Conservation (phyloP, 2,329 filamentous ascomycete genomes). For the Pseudogymnoascus sp. region DNA sequence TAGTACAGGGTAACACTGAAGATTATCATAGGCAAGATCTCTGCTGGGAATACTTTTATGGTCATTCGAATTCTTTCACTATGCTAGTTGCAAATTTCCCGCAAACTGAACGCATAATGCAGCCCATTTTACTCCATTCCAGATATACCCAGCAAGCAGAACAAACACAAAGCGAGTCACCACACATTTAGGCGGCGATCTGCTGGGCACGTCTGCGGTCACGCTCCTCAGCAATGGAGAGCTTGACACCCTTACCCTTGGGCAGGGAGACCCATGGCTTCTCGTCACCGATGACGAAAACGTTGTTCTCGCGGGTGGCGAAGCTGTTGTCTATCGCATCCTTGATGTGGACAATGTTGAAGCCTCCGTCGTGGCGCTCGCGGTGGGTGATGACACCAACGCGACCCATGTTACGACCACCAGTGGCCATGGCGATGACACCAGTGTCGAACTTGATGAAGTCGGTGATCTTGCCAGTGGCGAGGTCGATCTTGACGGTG, state of each 20-base stretch:
- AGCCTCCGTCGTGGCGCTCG: constrained; percentile 99
- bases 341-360: constrained; percentile 99
- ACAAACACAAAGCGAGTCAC: constrained; percentile 11
- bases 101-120: constrained; percentile 19
- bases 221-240: constrained; percentile 97
- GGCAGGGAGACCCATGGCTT: constrained; percentile 99
- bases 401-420: constrained; percentile 99
- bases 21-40: neutral
- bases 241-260: constrained; percentile 99
- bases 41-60: constrained; percentile 9
- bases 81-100: constrained; percentile 25
- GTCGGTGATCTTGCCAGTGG: constrained; percentile 95
- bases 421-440: constrained; percentile 95
- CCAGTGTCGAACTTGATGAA: constrained; percentile 99
- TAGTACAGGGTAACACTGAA: neutral
- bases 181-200: constrained; percentile 27
- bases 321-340: constrained; percentile 99
- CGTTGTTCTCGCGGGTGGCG: constrained; percentile 98
- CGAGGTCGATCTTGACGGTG: constrained; percentile 97
- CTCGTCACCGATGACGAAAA: constrained; percentile 96
- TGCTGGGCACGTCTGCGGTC: constrained; percentile 77
- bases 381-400: constrained; percentile 99
- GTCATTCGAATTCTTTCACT: constrained; percentile 23
- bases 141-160: constrained; percentile 8
- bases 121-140: constrained; percentile 27